A percentile compares a stretch with the other conserved stretches of the same genome.
Conservation (phyloP, 768 basidiomycete genomes). For the Trametes punicea region DNA sequence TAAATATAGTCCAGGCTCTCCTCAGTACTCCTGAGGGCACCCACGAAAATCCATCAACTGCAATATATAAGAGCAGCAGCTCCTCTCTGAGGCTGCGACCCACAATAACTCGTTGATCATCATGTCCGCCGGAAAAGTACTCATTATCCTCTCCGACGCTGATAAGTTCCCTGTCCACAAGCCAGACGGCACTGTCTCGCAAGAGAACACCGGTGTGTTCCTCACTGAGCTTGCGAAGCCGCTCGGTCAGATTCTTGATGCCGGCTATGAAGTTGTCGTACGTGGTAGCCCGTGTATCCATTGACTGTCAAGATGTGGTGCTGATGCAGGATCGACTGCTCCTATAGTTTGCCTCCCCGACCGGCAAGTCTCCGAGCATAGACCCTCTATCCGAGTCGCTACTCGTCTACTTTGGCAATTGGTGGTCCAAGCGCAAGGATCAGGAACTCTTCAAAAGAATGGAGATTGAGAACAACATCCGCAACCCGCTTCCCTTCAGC, state of each 20-base stretch:
- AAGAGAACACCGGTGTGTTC: slow-evolving; percentile 25
- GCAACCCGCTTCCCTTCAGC: slow-evolving; percentile 23
- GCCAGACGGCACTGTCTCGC: slow-evolving; percentile 17
- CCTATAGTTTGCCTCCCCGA: slow-evolving; percentile 26
- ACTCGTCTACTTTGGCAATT: slow-evolving; percentile 25
- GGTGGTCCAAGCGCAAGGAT: slow-evolving; percentile 22
- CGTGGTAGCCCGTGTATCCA: background rate
- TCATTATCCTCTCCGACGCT: slow-evolving; percentile 28
- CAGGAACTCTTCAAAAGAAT: slow-evolving; percentile 21
- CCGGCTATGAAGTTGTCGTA: slow-evolving; percentile 25
- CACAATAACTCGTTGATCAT: too few species aligned
- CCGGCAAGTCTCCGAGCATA: slow-evolving; percentile 23
- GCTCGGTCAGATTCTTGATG: slow-evolving; percentile 25
- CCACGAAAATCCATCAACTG: background rate
- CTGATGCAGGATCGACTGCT: background rate
- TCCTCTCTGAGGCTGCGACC: background rate
- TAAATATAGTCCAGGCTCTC: background rate
- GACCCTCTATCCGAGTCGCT: slow-evolving; percentile 26
- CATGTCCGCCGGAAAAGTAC: slow-evolving; percentile 22
- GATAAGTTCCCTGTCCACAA: slow-evolving; percentile 21
- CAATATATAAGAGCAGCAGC: background rate
- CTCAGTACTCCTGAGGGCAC: background rate
- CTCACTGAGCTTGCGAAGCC: slow-evolving; percentile 28
- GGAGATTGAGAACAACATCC: slow-evolving; percentile 24
- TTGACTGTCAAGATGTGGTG: background rate